A percentile compares a stretch with the other conserved stretches of the same genome.
Evolutionary conservation across 345 rosid species (phyloP).

Genomic region (Brassica cretica): DNA sequence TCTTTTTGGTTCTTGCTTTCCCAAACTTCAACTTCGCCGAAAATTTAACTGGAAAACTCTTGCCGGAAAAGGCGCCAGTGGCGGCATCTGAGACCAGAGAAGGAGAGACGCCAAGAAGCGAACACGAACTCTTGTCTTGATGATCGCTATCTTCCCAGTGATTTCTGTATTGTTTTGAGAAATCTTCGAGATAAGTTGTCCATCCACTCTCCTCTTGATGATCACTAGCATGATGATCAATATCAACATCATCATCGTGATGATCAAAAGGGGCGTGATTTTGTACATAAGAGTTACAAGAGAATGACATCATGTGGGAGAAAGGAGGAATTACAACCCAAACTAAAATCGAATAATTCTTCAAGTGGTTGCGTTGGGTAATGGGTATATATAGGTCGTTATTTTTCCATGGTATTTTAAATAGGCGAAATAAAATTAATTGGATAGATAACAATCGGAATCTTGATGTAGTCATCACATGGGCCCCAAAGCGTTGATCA

Average conservation of each 20-base stretch:
- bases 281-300: slow-evolving; percentile 33
- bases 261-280: slow-evolving; percentile 13
- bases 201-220: slow-evolving; percentile 81
- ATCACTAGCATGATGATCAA: slow-evolving; percentile 16
- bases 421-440: slow-evolving; percentile 10
- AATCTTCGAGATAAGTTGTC: slow-evolving; percentile 81
- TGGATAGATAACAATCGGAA: slow-evolving; percentile 31
- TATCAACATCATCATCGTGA: slow-evolving; percentile 6
- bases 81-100: slow-evolving; percentile 81
- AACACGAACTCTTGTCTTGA: slow-evolving; percentile 41
- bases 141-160: slow-evolving; percentile 28
- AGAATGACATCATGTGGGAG: slow-evolving; percentile 36
- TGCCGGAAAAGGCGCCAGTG: slow-evolving; percentile 42
- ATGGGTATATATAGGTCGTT: slow-evolving; percentile 11
- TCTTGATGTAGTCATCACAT: slow-evolving; percentile 40
- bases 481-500: slow-evolving; percentile 39
- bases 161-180: slow-evolving; percentile 39
- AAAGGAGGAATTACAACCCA: slow-evolving; percentile 13
- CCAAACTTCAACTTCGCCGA: slow-evolving; percentile 51
- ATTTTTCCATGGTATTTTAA: slow-evolving; percentile 15
- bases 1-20: slow-evolving; percentile 53
- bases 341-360: slow-evolving; percentile 28
- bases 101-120: slow-evolving; percentile 46
- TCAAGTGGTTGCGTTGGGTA: slow-evolving; percentile 28
- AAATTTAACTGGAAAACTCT: slow-evolving; percentile 39